phyloP scores from a whole-genome alignment of 2,329 filamentous ascomycete species.

The Periglandula ipomoeae region DNA sequence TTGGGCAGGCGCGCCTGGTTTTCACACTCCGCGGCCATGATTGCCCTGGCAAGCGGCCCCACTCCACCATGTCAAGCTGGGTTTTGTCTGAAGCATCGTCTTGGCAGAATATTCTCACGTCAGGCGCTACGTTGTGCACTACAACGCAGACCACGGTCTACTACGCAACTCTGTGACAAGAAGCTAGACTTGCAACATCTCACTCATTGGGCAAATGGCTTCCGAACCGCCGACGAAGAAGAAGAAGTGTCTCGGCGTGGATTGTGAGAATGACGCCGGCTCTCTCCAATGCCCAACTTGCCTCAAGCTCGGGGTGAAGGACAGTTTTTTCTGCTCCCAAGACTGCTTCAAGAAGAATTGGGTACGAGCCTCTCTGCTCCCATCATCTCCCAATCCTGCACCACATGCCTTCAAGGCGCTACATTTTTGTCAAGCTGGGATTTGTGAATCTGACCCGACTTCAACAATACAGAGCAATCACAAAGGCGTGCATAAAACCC shows the following conservation, averaged over 20 bases:
- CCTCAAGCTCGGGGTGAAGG: conserved; percentile 75
- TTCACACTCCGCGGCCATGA: not conserved
- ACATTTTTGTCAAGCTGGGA: not conserved
- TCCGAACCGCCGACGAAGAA: conserved; percentile 46
- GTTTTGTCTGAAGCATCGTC: not conserved
- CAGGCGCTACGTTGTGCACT: not conserved
- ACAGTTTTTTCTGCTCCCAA: conserved; percentile 95
- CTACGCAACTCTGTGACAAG: not conserved
- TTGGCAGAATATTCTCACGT: not conserved
- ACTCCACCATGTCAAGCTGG: not conserved
- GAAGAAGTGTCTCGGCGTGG: conserved; percentile 68
- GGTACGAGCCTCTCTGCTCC: conserved; percentile 47
- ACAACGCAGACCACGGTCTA: not conserved
- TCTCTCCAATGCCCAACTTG: conserved; percentile 90
- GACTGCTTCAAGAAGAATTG: conserved; percentile 99
- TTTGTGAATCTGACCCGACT: not conserved
- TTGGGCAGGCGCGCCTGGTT: not conserved
- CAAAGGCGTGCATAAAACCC: conserved; percentile 63
- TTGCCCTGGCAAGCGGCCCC: not conserved
- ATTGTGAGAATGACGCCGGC: conserved; percentile 81
- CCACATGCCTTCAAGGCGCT: not conserved
- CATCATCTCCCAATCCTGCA: too few relatives aligned
- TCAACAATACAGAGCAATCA: conserved; percentile 58
- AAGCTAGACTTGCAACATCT: not conserved
- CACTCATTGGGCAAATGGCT: conserved; percentile 24